phyloP scores from a whole-genome alignment of 1,139 yeast species.

The Suhomyces chickasaworum region DNA sequence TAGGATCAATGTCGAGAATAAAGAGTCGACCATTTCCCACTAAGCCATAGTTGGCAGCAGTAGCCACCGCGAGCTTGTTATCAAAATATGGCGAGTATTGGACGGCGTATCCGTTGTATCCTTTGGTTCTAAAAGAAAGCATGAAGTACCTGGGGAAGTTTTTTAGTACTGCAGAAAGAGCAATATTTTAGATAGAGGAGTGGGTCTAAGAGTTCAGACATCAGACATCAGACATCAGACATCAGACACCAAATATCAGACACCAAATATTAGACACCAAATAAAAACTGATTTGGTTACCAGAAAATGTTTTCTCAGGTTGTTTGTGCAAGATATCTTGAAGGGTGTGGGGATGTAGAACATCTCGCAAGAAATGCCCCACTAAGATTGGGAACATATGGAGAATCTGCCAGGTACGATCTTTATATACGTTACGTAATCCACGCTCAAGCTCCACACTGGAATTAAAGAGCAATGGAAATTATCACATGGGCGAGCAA shows the following conservation, averaged over 20 bases:
- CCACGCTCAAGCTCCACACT: too few relatives aligned
- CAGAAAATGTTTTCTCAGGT: too few relatives aligned
- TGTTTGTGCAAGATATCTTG: too few relatives aligned
- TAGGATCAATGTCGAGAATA: constrained; percentile 64
- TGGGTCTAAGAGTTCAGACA: neutral
- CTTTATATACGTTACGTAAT: neutral
- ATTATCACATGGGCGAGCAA: neutral
- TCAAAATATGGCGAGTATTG: constrained; percentile 92
- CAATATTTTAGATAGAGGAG: neutral
- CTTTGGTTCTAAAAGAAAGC: constrained; percentile 75
- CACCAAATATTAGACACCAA: too few relatives aligned
- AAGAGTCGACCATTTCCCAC: constrained; percentile 90
- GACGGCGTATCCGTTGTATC: constrained; percentile 85
- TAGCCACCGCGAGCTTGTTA: constrained; percentile 84
- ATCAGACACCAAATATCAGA: neutral
- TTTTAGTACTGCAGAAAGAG: neutral
- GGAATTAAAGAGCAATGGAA: too few relatives aligned
- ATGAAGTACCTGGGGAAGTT: constrained; percentile 34
- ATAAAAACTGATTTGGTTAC: too few relatives aligned
- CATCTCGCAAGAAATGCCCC: too few relatives aligned
- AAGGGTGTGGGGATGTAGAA: too few relatives aligned
- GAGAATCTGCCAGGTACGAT: neutral
- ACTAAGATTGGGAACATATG: neutral
- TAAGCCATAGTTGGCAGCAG: constrained; percentile 90
- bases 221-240: neutral